Evolutionary conservation across 192 early-diverging fungal species (phyloP).

Genomic region (Mortierella alpina): DNA sequence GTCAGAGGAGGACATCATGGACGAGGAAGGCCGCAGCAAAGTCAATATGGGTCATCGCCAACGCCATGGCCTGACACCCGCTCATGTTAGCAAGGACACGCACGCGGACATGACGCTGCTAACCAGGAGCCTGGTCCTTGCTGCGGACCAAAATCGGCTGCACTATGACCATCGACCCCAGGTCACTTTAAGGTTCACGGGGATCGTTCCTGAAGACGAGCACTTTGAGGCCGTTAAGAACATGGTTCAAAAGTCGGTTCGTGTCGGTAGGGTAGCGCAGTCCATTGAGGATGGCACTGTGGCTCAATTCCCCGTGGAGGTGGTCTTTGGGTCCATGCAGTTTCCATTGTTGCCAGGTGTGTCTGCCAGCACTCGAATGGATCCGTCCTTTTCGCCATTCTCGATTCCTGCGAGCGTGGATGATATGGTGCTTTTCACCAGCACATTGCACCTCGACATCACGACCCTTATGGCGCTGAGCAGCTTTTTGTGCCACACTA

Average conservation of each 20-base stretch:
- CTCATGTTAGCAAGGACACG: constrained; percentile 42
- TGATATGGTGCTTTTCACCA: constrained; percentile 46
- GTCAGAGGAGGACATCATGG: constrained; percentile 11
- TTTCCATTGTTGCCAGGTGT: background rate
- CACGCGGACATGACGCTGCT: constrained; percentile 42
- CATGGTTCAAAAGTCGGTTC: constrained; percentile 39
- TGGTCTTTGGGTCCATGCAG: constrained; percentile 19
- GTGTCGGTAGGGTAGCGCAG: constrained; percentile 14
- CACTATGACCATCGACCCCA: constrained; percentile 33
- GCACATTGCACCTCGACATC: constrained; percentile 58
- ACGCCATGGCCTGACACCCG: constrained; percentile 6
- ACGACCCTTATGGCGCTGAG: constrained; percentile 59
- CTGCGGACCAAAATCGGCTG: constrained; percentile 46
- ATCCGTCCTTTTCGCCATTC: constrained; percentile 22
- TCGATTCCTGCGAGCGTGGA: constrained; percentile 26
- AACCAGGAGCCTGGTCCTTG: constrained; percentile 34
- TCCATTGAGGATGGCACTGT: constrained; percentile 11
- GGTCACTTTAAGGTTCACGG: constrained; percentile 31
- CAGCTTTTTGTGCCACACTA: constrained; percentile 54
- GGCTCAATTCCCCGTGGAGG: constrained; percentile 19
- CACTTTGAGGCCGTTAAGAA: constrained; percentile 15
- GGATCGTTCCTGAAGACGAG: constrained; percentile 32
- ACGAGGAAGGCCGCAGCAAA: background rate
- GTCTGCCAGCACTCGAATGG: constrained; percentile 8
- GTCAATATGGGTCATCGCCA: background rate